Conservation (phyloP, 2,329 filamentous ascomycete species). For the Cyclaneusma minus region DNA sequence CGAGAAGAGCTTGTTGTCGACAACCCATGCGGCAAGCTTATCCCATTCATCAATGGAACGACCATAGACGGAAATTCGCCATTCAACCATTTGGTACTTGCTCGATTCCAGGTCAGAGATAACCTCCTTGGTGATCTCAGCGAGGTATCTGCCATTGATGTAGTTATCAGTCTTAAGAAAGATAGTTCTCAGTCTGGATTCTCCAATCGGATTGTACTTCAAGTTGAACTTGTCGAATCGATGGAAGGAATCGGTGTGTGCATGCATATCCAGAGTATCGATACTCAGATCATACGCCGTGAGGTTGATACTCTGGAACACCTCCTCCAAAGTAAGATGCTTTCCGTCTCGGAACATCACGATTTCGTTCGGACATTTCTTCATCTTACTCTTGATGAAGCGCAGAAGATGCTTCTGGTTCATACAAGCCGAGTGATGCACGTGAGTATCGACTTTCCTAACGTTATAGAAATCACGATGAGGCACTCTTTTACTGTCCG, state of each 20-base stretch:
- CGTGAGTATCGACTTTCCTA: constrained; percentile 95
- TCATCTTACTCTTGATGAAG: constrained; percentile 99
- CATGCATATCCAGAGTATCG: constrained; percentile 97
- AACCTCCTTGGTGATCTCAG: constrained; percentile 96
- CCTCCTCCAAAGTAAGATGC: constrained; percentile 77
- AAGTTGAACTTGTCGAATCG: constrained; percentile 99
- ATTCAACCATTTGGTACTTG: constrained; percentile 99
- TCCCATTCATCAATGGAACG: constrained; percentile 91
- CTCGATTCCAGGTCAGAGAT: constrained; percentile 94
- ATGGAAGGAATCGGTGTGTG: constrained; percentile 95
- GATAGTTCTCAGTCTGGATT: constrained; percentile 90
- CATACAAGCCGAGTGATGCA: constrained; percentile 98
- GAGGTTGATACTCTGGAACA: constrained; percentile 93
- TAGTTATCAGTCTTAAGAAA: constrained; percentile 98
- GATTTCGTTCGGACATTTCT: constrained; percentile 88
- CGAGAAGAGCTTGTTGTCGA: constrained; percentile 95
- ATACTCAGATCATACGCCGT: constrained; percentile 97
- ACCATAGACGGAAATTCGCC: constrained; percentile 96
- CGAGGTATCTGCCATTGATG: constrained; percentile 87
- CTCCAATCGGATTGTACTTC: constrained; percentile 95
- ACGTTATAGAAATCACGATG: constrained; percentile 99
- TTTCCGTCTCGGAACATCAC: constrained; percentile 88
- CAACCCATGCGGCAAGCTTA: constrained; percentile 90
- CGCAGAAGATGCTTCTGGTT: constrained; percentile 96
- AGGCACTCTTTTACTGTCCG: constrained; percentile 93